phyloP scores from a whole-genome alignment of 78 protist genomes.

The Guillardia theta region DNA sequence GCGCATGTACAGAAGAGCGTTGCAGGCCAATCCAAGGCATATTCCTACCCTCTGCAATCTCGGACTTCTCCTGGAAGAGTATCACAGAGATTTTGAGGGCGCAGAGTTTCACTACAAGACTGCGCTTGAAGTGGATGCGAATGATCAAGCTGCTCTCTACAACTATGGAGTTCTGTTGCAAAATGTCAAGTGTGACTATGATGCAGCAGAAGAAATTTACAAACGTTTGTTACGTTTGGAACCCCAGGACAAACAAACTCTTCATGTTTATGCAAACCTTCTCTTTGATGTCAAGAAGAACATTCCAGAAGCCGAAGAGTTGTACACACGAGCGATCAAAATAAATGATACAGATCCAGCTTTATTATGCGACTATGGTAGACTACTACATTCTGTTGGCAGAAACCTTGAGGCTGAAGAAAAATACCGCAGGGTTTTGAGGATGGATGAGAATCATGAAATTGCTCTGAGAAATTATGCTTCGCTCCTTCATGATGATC shows the following conservation, averaged over 20 bases:
- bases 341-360: neutral
- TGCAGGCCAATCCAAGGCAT: neutral
- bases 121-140: neutral
- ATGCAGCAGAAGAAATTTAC: neutral
- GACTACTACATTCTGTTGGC: neutral
- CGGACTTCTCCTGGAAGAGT: neutral
- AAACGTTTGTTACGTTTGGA: neutral
- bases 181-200: neutral
- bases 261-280: neutral
- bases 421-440: neutral
- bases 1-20: slow-evolving; percentile 9
- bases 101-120: neutral
- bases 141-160: neutral
- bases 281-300: neutral
- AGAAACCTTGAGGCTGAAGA: slow-evolving; percentile 1
- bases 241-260: neutral
- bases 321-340: neutral
- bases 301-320: neutral
- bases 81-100: neutral
- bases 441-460: neutral
- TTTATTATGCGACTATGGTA: neutral
- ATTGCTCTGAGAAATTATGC: neutral
- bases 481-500: neutral
- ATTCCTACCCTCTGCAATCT: neutral
- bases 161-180: neutral